Conservation (phyloP, 805 yeast species). For the Starmerella scarabaei region DNA sequence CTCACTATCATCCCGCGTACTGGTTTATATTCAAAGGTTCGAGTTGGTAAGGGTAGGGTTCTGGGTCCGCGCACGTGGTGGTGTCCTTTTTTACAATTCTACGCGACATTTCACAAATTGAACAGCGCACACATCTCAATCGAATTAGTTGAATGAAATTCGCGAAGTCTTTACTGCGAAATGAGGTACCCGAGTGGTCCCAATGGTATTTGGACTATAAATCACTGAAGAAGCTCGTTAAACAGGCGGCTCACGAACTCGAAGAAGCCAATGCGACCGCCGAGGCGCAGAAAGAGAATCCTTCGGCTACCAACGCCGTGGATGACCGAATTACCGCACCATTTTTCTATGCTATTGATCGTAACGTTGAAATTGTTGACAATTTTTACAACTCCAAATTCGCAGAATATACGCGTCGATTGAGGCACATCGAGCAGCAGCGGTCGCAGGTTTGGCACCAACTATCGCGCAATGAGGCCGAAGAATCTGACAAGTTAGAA, state of each 20-base stretch:
- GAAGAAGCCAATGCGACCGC: neutral
- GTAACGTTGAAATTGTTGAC: constrained; percentile 71
- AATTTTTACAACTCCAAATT: constrained; percentile 62
- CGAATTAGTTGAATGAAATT: constrained; percentile 18
- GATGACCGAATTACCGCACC: constrained; percentile 19
- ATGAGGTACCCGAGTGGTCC: constrained; percentile 92
- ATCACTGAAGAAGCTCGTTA: constrained; percentile 66
- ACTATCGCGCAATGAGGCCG: constrained; percentile 17
- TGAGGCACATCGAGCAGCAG: constrained; percentile 31
- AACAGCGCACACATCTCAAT: too few relatives aligned
- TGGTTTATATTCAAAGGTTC: too few relatives aligned
- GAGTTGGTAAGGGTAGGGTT: too few relatives aligned
- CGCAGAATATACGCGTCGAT: constrained; percentile 59
- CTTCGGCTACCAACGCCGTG: neutral
- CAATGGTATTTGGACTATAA: constrained; percentile 75
- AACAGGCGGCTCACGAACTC: constrained; percentile 39
- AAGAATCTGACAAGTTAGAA: constrained; percentile 50
- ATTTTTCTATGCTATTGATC: constrained; percentile 66
- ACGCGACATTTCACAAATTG: too few relatives aligned
- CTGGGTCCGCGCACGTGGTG: too few relatives aligned
- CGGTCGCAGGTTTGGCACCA: constrained; percentile 13
- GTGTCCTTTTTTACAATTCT: too few relatives aligned
- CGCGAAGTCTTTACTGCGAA: constrained; percentile 40
- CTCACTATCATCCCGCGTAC: too few relatives aligned
- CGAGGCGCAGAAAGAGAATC: neutral